These are phyloP conservation scores for Penicillium sp. DNA, from an alignment of 2,329 filamentous ascomycete species.

Conservation along the genomic window DNA sequence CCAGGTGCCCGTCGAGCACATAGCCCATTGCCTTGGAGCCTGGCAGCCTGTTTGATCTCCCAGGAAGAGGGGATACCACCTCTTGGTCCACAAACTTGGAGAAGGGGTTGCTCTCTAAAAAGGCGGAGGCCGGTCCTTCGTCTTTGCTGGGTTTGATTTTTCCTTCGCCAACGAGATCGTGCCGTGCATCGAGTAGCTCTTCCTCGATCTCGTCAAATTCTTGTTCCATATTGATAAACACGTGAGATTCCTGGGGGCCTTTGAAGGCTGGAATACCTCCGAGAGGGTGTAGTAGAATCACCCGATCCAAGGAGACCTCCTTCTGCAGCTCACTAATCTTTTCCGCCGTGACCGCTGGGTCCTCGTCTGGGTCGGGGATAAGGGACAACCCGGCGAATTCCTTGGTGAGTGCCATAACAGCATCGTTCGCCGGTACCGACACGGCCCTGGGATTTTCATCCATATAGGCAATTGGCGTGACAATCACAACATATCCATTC, in stretches of 20 bases:
- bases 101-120: conserved; percentile 50
- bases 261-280: conserved; percentile 79
- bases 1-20: conserved; percentile 59
- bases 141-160: conserved; percentile 27
- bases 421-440: conserved; percentile 63
- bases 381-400: conserved; percentile 74
- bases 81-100: conserved; percentile 50
- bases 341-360: conserved; percentile 48
- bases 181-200: conserved; percentile 58
- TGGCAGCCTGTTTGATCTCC: conserved; percentile 18
- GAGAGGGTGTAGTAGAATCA: conserved; percentile 86
- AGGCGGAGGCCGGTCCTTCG: conserved; percentile 23
- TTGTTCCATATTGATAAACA: conserved; percentile 93
- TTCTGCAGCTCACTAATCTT: conserved; percentile 53
- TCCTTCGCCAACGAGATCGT: conserved; percentile 22
- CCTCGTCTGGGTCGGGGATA: conserved; percentile 49
- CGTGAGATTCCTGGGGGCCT: conserved; percentile 67
- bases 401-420: conserved; percentile 76
- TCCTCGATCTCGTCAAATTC: conserved; percentile 75
- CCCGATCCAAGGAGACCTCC: conserved; percentile 73
- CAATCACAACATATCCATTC: conserved; percentile 72
- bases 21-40: conserved; percentile 22
- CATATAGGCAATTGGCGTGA: conserved; percentile 69
- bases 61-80: conserved; percentile 31
- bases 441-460: conserved; percentile 56